Evolutionary conservation across 2,329 filamentous ascomycete genomes (phyloP).

Genomic region (Sphaceloma murrayae): DNA sequence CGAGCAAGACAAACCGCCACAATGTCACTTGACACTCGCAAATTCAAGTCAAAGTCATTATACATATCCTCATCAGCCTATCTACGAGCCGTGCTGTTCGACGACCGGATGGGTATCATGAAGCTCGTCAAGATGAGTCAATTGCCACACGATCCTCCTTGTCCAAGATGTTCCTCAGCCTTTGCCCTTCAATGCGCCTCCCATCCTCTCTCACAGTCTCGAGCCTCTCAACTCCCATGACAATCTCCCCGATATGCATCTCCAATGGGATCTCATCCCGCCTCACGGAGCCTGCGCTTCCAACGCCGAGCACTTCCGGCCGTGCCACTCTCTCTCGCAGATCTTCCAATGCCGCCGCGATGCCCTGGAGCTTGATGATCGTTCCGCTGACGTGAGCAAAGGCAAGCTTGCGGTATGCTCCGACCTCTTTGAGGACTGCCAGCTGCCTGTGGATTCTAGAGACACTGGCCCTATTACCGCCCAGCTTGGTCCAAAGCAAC

Average conservation of each 20-base stretch:
- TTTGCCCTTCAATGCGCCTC: slow-evolving; percentile 23
- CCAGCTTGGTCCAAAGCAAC: slow-evolving; percentile 64
- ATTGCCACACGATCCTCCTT: slow-evolving; percentile 3
- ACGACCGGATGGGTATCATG: slow-evolving; percentile 13
- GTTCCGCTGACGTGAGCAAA: slow-evolving; percentile 59
- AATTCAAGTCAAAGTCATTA: slow-evolving; percentile 6
- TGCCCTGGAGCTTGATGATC: slow-evolving; percentile 63
- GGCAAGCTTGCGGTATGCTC: slow-evolving; percentile 54
- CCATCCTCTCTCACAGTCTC: slow-evolving; percentile 51
- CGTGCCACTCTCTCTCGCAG: slow-evolving; percentile 60
- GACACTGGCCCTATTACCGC: slow-evolving; percentile 54
- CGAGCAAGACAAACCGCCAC: too few species aligned
- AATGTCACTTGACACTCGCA: too few species aligned
- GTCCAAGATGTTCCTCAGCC: slow-evolving; percentile 11
- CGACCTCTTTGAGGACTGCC: slow-evolving; percentile 55
- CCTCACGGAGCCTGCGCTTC: slow-evolving; percentile 20
- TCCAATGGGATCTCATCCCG: slow-evolving; percentile 46
- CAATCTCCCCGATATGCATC: slow-evolving; percentile 67
- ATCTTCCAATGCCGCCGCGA: slow-evolving; percentile 60
- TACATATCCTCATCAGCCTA: slow-evolving; percentile 8
- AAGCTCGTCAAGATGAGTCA: neutral
- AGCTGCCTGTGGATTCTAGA: slow-evolving; percentile 56
- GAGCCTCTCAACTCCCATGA: slow-evolving; percentile 61
- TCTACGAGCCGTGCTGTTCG: slow-evolving; percentile 11
- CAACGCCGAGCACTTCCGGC: slow-evolving; percentile 50